Base-by-base conservation (phyloP, 768 basidiomycete genomes). In the Chalciporus pseudorubinellus region DNA sequence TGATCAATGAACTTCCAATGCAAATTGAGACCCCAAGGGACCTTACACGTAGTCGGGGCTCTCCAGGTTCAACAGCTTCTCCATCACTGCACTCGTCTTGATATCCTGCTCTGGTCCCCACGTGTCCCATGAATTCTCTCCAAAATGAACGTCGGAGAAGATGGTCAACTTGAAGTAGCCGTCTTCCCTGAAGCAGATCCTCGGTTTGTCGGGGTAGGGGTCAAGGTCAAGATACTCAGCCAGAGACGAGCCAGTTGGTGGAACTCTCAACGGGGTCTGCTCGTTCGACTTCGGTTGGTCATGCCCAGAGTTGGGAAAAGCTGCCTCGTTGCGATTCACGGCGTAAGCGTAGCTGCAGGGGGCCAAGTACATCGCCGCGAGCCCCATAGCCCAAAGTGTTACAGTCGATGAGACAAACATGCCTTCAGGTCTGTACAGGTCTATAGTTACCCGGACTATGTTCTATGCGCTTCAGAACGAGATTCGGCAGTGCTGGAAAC, bases 81-180 rank as follows among this genome's bases (percentile, higher is more conserved):
- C 72, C 80, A 87, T 85, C 51, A 90, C 62, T 5, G 68, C 68
- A 10, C 74, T 75, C 52, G 84, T 88, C 39, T 85, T 84, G 21
- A 70, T 64, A 53, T 90, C 88, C 58, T 89, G 84, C 56, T 76
- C 70, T 18, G 82, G 81, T 0, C 87, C 86, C 81, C 83, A 85
- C 8, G 53, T 64, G 47, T 83, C 82, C 80, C 82, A 84, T 8
- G 85, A 84, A 57, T 87, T 84, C 67, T 89, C 87, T 22, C 88
- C 87, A 53, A 77, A 88, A 61, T 89, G 87, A 26, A 89, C 66
- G 58, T 90, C 88, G 7, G 85, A 86, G 64, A 89, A 87, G 6
- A 88, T 74, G 13, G 81, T 84, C 41, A 90, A 58, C 66, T 86
- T 88, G 75, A 90, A 86, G 1, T 79, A 79, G 2, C 81, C 83